Conservation (phyloP, 305 asterid species). For the Fraxinus latifolia region DNA sequence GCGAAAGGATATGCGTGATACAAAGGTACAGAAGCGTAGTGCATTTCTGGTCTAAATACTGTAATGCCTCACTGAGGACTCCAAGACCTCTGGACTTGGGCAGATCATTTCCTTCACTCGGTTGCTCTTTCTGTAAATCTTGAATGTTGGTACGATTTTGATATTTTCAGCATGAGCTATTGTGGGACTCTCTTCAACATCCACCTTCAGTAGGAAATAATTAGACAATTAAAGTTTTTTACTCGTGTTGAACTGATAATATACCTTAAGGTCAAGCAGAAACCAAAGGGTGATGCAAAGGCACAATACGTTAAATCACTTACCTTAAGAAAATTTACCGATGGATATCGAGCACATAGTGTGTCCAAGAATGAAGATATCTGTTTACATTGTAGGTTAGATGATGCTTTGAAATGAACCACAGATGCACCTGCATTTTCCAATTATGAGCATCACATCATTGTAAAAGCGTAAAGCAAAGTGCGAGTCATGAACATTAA, state of each 20-base stretch:
- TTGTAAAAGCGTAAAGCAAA: background rate
- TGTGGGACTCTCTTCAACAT: slow-evolving; percentile 56
- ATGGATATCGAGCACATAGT: slow-evolving; percentile 64
- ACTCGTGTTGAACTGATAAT: background rate
- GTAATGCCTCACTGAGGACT: slow-evolving; percentile 84
- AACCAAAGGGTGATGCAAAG: background rate
- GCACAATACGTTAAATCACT: background rate
- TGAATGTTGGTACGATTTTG: slow-evolving; percentile 67
- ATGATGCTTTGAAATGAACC: slow-evolving; percentile 54
- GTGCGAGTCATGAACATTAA: background rate
- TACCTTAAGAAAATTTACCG: slow-evolving; percentile 70
- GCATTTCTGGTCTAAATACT: slow-evolving; percentile 35
- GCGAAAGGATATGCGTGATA: slow-evolving; percentile 22
- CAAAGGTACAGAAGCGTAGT: slow-evolving; percentile 16
- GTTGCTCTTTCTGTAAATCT: slow-evolving; percentile 63
- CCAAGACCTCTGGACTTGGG: slow-evolving; percentile 73
- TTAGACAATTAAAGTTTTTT: background rate
- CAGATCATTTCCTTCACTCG: slow-evolving; percentile 78
- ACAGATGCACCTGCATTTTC: slow-evolving; percentile 63
- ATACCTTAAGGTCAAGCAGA: background rate
- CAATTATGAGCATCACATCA: slow-evolving; percentile 5
- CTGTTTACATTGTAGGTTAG: slow-evolving; percentile 56
- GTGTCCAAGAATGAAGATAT: slow-evolving; percentile 62
- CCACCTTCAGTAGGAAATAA: slow-evolving; percentile 49
- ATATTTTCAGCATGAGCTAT: slow-evolving; percentile 66